Base-by-base conservation (phyloP, 768 basidiomycete genomes). In the Obba rivulosa region DNA sequence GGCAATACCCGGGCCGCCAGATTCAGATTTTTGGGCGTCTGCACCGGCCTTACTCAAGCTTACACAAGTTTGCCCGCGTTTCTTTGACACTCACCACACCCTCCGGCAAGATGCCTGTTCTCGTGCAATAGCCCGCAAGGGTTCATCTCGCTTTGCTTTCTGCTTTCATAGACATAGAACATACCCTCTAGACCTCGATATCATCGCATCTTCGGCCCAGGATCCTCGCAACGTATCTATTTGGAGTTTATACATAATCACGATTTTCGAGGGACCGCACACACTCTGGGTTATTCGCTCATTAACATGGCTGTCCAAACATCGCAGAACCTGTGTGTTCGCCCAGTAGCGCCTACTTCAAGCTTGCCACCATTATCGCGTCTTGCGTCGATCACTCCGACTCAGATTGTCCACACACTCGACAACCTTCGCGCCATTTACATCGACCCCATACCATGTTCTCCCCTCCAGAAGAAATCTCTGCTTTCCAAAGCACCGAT, bases 351-450 rank as follows among this genome's bases (percentile, higher is more conserved):
- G 9, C 81, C 81, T 1, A 76, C 79, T 1, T 53, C 69, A 7
- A 71, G 70, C 50, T 77, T 88, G n/a, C 84, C 82, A 2, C 67
- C 76, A 3, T 77, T 87, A n/a, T 61, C 64, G 17, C 62, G 59
- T 18, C 70, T 83, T 4, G 43, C 62, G 36, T 34, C 61, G 50
- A 65, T 60, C 48, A 62, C 73, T 14, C 63, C 72, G 0, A 55
- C 58, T 18, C 61, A 66, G 13, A 62, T 85, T 28, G 52, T 61
- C 20, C 53, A 59, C 16, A 72, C 77, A 2, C 61, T 85, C 3
- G 50, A 56, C 36, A 72, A 71, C 34, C 62, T 88, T 13, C 66
- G 68, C 2, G 53, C 62, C 2, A 63, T 87, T 5, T 87, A 86
- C 62, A 78, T 76, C 62, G 73, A 74, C 11, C 61, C 62, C 8